Evolutionary conservation across 176 grass and related monocot genomes (phyloP).

Genomic region (Dactylis glomerata): DNA sequence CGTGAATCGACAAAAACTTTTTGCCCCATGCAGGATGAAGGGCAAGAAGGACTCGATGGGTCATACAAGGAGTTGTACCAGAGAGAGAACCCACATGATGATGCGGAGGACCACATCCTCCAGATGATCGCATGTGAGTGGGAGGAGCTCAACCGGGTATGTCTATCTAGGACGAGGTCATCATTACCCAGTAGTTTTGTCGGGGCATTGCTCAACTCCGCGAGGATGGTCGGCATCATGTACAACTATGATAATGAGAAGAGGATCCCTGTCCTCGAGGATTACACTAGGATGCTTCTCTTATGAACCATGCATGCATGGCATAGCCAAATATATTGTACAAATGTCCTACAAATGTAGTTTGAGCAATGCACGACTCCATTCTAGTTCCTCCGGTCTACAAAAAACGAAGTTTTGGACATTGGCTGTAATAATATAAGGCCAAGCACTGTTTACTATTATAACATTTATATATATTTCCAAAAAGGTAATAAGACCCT

Average conservation of each 20-base stretch:
- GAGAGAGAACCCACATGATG: conserved; percentile 45
- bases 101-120: conserved; percentile 35
- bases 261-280: conserved; percentile 39
- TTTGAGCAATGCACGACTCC: too few relatives aligned
- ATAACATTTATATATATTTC: too few relatives aligned
- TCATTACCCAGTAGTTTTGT: conserved; percentile 20
- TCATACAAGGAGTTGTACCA: conserved; percentile 51
- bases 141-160: conserved; percentile 66
- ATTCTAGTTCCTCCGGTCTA: too few relatives aligned
- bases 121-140: conserved; percentile 44
- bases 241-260: conserved; percentile 42
- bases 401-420: too few relatives aligned
- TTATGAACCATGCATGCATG: not conserved
- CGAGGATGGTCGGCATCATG: conserved; percentile 68
- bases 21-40: conserved; percentile 47
- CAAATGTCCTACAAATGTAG: not conserved
- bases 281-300: conserved; percentile 32
- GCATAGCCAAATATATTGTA: not conserved
- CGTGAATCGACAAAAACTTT: not conserved
- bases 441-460: too few relatives aligned
- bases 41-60: conserved; percentile 58
- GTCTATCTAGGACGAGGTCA: conserved; percentile 16
- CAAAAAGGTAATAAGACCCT: too few relatives aligned
- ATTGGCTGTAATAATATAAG: too few relatives aligned
- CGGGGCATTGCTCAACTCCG: conserved; percentile 5